Conservation (phyloP, 371 early-diverging fungal species). For the Saksenaea oblongispora region DNA sequence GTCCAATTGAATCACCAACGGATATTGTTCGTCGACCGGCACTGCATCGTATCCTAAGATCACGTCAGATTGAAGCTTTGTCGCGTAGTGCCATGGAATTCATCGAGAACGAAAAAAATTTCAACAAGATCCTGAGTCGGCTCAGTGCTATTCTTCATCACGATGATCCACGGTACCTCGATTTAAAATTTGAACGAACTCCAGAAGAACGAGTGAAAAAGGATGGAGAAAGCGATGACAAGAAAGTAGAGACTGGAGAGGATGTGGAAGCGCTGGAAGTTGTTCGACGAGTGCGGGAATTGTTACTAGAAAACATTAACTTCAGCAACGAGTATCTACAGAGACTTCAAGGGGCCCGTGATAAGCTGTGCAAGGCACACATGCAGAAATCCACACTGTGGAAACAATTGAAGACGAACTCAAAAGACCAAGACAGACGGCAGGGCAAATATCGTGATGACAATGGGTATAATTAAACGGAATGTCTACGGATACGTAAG, state of each 20-base stretch:
- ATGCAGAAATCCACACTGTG: slow-evolving; percentile 50
- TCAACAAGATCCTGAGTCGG: slow-evolving; percentile 50
- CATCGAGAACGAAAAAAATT: slow-evolving; percentile 54
- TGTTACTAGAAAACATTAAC: slow-evolving; percentile 53
- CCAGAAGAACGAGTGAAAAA: slow-evolving; percentile 31
- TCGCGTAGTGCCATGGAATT: slow-evolving; percentile 52
- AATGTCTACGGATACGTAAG: neutral
- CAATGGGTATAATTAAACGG: neutral
- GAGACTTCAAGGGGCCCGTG: slow-evolving; percentile 47
- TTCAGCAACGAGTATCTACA: slow-evolving; percentile 51
- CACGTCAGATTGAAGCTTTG: slow-evolving; percentile 44
- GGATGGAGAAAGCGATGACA: slow-evolving; percentile 13
- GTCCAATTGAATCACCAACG: slow-evolving; percentile 53
- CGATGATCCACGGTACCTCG: slow-evolving; percentile 54
- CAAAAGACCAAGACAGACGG: slow-evolving; percentile 38
- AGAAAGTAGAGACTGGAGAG: slow-evolving; percentile 9
- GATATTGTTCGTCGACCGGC: slow-evolving; percentile 52
- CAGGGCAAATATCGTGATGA: slow-evolving; percentile 7
- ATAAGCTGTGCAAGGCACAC: slow-evolving; percentile 45
- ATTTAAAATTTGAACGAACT: slow-evolving; percentile 42
- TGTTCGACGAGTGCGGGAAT: slow-evolving; percentile 39
- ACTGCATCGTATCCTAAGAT: slow-evolving; percentile 44
- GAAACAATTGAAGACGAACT: slow-evolving; percentile 39
- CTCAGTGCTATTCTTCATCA: slow-evolving; percentile 49
- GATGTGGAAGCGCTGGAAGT: slow-evolving; percentile 40